Percentiles rank a stretch among this genome's conserved stretches.
Evolutionary conservation across 2,329 filamentous ascomycete genomes (phyloP).

Genomic region (Fusarium ramigenum): DNA sequence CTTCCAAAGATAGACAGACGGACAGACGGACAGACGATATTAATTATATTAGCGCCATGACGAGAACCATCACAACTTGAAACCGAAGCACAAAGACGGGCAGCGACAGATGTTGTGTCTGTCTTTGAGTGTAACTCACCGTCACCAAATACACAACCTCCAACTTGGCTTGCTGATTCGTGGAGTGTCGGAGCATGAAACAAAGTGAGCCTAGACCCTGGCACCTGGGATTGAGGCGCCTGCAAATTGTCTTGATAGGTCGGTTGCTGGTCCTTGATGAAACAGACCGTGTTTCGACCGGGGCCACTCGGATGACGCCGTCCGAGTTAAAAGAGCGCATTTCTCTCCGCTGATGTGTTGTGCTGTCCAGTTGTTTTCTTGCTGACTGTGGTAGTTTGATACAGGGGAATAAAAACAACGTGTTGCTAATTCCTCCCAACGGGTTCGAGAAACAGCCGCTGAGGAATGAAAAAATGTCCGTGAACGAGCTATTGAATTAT

Average conservation of each 20-base stretch:
- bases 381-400: not conserved
- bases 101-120: conserved; percentile 8
- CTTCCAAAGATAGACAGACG: conserved; percentile 5
- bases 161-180: conserved; percentile 30
- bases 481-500: not conserved
- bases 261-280: conserved; percentile 36
- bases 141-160: conserved; percentile 5
- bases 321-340: conserved; percentile 26
- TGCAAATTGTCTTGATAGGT: conserved; percentile 41
- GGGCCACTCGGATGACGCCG: conserved; percentile 35
- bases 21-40: not conserved
- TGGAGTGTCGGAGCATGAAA: conserved; percentile 39
- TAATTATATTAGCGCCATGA: not conserved
- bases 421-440: not conserved
- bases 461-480: not conserved
- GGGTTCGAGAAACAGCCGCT: not conserved
- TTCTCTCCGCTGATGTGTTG: not conserved
- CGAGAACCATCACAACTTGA: conserved; percentile 7
- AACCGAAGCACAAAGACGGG: conserved; percentile 22
- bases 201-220: conserved; percentile 41
- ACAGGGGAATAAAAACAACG: not conserved
- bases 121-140: not conserved
- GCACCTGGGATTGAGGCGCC: conserved; percentile 37
- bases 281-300: conserved; percentile 44
- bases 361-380: not conserved